Evolutionary conservation across 441 rosid genomes (phyloP).

Genomic region (Populus hybrid): DNA sequence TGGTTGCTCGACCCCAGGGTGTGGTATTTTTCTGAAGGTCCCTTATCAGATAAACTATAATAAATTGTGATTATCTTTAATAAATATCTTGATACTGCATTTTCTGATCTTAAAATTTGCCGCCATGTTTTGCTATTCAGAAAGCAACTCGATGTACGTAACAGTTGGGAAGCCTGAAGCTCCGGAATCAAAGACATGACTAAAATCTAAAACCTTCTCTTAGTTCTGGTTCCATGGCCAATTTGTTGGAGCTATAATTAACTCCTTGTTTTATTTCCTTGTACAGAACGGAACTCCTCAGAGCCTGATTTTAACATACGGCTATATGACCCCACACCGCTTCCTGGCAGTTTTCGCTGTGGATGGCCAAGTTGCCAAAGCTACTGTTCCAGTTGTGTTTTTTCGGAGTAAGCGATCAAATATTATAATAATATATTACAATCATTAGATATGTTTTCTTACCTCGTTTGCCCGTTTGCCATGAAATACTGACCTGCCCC

Average conservation of each 20-base stretch:
- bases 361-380: constrained; percentile 13
- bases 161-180: not conserved
- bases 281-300: not conserved
- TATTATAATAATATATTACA: constrained; percentile 6
- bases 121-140: constrained; percentile 6
- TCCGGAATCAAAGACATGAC: not conserved
- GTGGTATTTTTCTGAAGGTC: constrained; percentile 12
- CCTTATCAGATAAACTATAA: not conserved
- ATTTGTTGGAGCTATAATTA: not conserved
- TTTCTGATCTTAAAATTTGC: constrained; percentile 4
- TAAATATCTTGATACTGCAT: not conserved
- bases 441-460: constrained; percentile 13
- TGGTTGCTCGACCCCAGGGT: constrained; percentile 11
- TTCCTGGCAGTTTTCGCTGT: constrained; percentile 7
- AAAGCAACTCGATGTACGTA: constrained; percentile 4
- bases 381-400: not conserved
- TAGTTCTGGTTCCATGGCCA: not conserved
- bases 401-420: constrained; percentile 14
- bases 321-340: not conserved
- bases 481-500: constrained; percentile 14
- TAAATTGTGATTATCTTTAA: not conserved
- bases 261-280: not conserved
- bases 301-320: not conserved
- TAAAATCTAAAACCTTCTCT: not conserved
- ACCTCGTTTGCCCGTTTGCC: constrained; percentile 8